Evolutionary conservation across 2,329 filamentous ascomycete genomes (phyloP).

Genomic region (Penicillium sp.): DNA sequence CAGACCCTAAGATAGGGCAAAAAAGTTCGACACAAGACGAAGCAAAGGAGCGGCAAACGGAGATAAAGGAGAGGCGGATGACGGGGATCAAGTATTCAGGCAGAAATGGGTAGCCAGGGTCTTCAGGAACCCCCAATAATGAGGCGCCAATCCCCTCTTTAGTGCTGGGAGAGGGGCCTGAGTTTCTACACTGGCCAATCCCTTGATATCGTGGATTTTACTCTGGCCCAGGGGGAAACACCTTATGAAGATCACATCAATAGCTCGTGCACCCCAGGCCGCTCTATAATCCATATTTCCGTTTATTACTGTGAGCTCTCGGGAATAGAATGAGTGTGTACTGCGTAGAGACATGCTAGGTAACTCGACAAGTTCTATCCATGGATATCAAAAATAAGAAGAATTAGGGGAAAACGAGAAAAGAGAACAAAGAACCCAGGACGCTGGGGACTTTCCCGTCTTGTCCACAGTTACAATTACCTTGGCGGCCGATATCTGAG

Average conservation of each 20-base stretch:
- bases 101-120: background rate
- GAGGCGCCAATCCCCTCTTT: conserved; percentile 4
- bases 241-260: background rate
- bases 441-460: background rate
- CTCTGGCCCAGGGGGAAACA: conserved; percentile 1
- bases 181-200: conserved; percentile 20
- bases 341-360: background rate
- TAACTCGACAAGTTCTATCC: too few relatives aligned
- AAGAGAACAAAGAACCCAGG: background rate
- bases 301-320: background rate
- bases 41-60: conserved; percentile 4
- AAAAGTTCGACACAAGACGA: conserved; percentile 1
- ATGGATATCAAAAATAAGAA: background rate
- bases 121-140: conserved; percentile 5
- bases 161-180: conserved; percentile 7
- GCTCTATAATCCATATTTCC: background rate
- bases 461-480: background rate
- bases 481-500: background rate
- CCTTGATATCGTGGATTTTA: conserved; percentile 18
- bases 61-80: conserved; percentile 2
- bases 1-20: conserved; percentile 15
- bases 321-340: conserved; percentile 1
- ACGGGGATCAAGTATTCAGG: conserved; percentile 20
- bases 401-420: background rate
- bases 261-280: background rate